Percentiles rank a stretch among this genome's conserved stretches.
These are phyloP conservation scores for Zygoascus meyerae DNA, from an alignment of 1,139 yeast genomes.

Conservation along the genomic window DNA sequence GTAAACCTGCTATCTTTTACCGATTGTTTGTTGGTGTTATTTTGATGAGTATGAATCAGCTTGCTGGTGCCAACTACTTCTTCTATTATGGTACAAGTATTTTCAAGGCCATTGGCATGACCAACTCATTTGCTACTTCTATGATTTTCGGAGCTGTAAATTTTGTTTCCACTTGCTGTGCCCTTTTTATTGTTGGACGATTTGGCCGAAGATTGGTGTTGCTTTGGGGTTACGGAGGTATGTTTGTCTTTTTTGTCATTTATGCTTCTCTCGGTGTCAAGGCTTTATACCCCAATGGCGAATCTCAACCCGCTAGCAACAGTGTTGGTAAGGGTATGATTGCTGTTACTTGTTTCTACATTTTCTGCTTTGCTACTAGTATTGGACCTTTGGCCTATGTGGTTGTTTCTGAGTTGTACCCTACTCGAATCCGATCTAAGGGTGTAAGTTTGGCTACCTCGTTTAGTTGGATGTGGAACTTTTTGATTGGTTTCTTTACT, in stretches of 20 bases:
- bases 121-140: constrained; percentile 61
- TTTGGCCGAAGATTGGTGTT: constrained; percentile 67
- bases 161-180: constrained; percentile 66
- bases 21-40: constrained; percentile 61
- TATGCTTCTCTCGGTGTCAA: constrained; percentile 67
- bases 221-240: constrained; percentile 57
- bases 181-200: constrained; percentile 60
- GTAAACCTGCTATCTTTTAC: constrained; percentile 60
- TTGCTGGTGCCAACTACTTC: constrained; percentile 76
- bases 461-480: constrained; percentile 76
- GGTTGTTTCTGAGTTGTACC: constrained; percentile 71
- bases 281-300: constrained; percentile 39
- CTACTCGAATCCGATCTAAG: constrained; percentile 72
- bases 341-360: constrained; percentile 70
- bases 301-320: constrained; percentile 6
- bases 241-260: constrained; percentile 59
- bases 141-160: constrained; percentile 75
- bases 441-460: constrained; percentile 67
- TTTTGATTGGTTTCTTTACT: constrained; percentile 49
- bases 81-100: constrained; percentile 77
- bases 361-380: constrained; percentile 76
- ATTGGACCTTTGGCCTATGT: constrained; percentile 88
- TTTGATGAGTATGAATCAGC: constrained; percentile 67
- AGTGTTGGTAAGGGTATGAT: constrained; percentile 46
- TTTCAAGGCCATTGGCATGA: constrained; percentile 69